Evolutionary conservation across 306 rosid species (phyloP).

Genomic region (Luffa aegyptiaca): DNA sequence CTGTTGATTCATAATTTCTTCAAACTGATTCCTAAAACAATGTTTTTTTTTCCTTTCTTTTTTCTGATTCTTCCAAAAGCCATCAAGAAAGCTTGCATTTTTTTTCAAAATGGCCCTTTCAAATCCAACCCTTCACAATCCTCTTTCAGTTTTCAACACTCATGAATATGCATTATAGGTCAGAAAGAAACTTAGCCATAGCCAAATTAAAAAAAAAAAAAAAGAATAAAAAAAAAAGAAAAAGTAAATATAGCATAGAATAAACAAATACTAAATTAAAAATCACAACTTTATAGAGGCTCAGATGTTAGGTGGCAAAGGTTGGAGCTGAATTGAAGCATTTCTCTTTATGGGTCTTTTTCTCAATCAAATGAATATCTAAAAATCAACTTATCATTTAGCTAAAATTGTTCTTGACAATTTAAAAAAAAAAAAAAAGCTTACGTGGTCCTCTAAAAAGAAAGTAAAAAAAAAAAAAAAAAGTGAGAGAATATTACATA

Average conservation of each 20-base stretch:
- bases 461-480: slow-evolving; percentile 15
- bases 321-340: neutral
- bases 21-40: neutral
- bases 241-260: neutral
- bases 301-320: neutral
- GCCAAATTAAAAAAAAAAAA: neutral
- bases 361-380: slow-evolving; percentile 1
- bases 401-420: neutral
- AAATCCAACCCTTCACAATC: slow-evolving; percentile 9
- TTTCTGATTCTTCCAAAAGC: neutral
- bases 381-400: neutral
- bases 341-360: neutral
- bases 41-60: neutral
- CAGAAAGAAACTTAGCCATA: neutral
- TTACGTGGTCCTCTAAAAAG: slow-evolving; percentile 35
- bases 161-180: neutral
- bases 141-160: neutral
- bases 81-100: neutral
- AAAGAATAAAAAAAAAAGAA: neutral
- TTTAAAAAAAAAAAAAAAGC: slow-evolving; percentile 8
- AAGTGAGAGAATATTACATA: slow-evolving; percentile 27
- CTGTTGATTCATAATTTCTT: slow-evolving; percentile 12
- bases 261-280: neutral
- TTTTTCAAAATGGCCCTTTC: neutral
- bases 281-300: neutral